Evolutionary conservation across 441 rosid species (phyloP).

Genomic region (Adansonia gregorii): DNA sequence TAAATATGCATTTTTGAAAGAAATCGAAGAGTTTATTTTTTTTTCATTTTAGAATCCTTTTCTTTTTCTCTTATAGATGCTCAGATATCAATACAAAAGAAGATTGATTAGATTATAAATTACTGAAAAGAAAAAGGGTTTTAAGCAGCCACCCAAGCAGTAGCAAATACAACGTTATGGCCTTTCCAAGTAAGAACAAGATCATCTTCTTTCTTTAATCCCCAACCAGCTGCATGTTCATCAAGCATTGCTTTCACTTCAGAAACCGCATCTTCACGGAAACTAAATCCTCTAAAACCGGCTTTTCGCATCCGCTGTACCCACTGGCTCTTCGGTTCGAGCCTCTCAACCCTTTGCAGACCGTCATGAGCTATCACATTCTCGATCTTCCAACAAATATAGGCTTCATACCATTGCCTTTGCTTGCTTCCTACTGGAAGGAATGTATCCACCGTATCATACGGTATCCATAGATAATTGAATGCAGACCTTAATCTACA

Average conservation of each 20-base stretch:
- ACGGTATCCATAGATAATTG: slow-evolving; percentile 85
- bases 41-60: no score
- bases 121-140: neutral
- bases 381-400: slow-evolving; percentile 77
- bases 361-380: slow-evolving; percentile 83
- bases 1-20: no score
- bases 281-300: slow-evolving; percentile 48
- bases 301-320: slow-evolving; percentile 71
- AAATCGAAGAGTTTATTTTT: no score
- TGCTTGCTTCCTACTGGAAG: slow-evolving; percentile 69
- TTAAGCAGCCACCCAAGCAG: slow-evolving; percentile 71
- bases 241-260: slow-evolving; percentile 80
- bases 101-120: neutral
- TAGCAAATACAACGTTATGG: slow-evolving; percentile 86
- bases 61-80: neutral
- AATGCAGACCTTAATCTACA: slow-evolving; percentile 68
- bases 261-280: slow-evolving; percentile 54
- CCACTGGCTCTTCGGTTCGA: slow-evolving; percentile 71
- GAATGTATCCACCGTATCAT: slow-evolving; percentile 74
- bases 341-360: slow-evolving; percentile 70
- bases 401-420: slow-evolving; percentile 81
- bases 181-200: slow-evolving; percentile 94
- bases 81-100: neutral
- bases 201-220: slow-evolving; percentile 79
- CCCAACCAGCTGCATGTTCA: slow-evolving; percentile 93